Base-by-base conservation (phyloP, 2,329 filamentous ascomycete genomes). In the Pseudogymnoascus sp. region DNA sequence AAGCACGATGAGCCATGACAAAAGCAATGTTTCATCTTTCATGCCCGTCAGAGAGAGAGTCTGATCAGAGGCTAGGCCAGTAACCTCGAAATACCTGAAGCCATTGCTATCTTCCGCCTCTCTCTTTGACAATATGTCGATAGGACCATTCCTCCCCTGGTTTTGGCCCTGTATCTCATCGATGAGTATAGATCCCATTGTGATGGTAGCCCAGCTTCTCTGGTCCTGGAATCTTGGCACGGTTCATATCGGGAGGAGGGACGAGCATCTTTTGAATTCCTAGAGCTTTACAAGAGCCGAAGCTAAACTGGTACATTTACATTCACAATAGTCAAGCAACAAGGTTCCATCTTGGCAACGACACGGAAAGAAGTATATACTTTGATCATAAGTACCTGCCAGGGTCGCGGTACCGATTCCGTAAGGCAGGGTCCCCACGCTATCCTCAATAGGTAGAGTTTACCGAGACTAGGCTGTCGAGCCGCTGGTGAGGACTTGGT, bases 1-100 rank as follows among this genome's bases (percentile, higher is more conserved):
- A 6, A 80, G 74, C 6, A 77, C 73, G 11, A 79, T 70, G 12
- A 79, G 72, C 78, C 78, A 80, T 41, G 78, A 73, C 37, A 76
- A 49, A 10, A 80, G 72, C 11, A 80, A 16, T 14, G 76, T 61
- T 16, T 78, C 76, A n/a, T 78, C 74, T 63, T 66, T 75, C 68
- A 76, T 71, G 31, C 72, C 69, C 6, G 75, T 77, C 14, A 67
- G 66, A 10, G 69, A 71, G 2, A 35, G 45, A 4, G 7, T 60
- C 14, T 71, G 61, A 37, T 73, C 64, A 33, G 70, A 65, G 10
- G 62, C 65, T 62, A 76, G 69, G 4, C 65, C 68, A 19, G 43
- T 39, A n/a, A 76, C 41, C n/a, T 72, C 63, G 62, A 73, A 73
- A 37, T 66, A 67, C 35, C 63, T 67, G 41, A 69, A 69, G 60